Evolutionary conservation across 768 basidiomycete genomes (phyloP).

Genomic region (Suillus occidentalis): DNA sequence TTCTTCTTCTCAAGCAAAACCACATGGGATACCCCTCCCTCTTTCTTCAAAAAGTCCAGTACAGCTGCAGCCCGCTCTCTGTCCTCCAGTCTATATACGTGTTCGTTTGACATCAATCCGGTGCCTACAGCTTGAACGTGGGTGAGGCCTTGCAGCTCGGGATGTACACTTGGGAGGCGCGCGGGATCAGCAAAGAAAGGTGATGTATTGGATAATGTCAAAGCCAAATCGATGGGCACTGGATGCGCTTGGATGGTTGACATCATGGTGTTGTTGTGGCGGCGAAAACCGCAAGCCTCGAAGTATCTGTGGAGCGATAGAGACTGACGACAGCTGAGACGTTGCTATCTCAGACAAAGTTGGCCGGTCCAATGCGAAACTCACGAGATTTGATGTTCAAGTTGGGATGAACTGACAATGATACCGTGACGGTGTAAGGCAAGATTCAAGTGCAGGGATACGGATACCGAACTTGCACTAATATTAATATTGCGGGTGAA

Average conservation of each 20-base stretch:
- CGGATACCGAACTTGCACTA: background rate
- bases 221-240: background rate
- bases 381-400: background rate
- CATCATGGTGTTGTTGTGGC: background rate
- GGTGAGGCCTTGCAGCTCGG: slow-evolving; percentile 2
- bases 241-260: background rate
- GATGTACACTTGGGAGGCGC: background rate
- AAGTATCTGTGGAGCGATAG: background rate
- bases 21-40: background rate
- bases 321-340: background rate
- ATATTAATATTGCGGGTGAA: no score
- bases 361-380: background rate
- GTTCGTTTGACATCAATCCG: slow-evolving; percentile 5
- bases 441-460: background rate
- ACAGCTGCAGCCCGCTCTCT: background rate
- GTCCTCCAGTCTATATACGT: background rate
- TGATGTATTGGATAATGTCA: background rate
- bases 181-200: background rate
- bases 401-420: background rate
- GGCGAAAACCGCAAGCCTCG: background rate
- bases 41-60: background rate
- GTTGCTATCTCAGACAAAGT: background rate
- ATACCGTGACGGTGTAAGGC: background rate
- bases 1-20: slow-evolving; percentile 1
- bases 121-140: slow-evolving; percentile 1